Percentiles rank a stretch among this genome's conserved stretches.
These are phyloP conservation scores for Centaurea solstitialis DNA, from an alignment of 129 eudicot species.

Conservation along the genomic window DNA sequence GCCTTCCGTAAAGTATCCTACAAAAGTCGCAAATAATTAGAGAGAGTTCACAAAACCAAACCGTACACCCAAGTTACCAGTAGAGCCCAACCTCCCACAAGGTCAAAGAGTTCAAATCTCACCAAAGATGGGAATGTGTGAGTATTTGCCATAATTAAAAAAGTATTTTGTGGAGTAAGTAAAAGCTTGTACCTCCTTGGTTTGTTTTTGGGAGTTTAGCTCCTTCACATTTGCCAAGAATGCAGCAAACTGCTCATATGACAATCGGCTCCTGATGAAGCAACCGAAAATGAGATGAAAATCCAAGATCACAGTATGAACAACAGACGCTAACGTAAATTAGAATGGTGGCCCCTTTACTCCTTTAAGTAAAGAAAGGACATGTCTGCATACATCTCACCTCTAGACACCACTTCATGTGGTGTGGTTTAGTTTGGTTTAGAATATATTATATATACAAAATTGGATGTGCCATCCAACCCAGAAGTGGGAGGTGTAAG, in stretches of 20 bases:
- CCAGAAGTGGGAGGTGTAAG: no score
- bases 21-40: slow-evolving; percentile 3
- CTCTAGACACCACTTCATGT: not conserved
- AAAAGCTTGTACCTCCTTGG: slow-evolving; percentile 63
- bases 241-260: slow-evolving; percentile 93
- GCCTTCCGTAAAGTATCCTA: slow-evolving; percentile 89
- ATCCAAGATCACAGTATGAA: not conserved
- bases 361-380: not conserved
- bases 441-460: not conserved
- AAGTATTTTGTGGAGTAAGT: no score
- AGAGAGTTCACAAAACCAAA: not conserved
- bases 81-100: not conserved
- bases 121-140: not conserved
- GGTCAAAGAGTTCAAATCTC: not conserved
- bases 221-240: slow-evolving; percentile 95
- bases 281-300: slow-evolving; percentile 2
- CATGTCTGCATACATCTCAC: not conserved
- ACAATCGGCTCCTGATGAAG: slow-evolving; percentile 72
- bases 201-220: slow-evolving; percentile 89
- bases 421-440: not conserved
- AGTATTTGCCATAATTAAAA: not conserved
- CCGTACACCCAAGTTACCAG: not conserved
- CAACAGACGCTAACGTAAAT: not conserved
- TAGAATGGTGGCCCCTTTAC: not conserved
- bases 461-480: not conserved